These are phyloP conservation scores for Populus hybrid DNA, from an alignment of 441 rosid species.

Conservation along the genomic window DNA sequence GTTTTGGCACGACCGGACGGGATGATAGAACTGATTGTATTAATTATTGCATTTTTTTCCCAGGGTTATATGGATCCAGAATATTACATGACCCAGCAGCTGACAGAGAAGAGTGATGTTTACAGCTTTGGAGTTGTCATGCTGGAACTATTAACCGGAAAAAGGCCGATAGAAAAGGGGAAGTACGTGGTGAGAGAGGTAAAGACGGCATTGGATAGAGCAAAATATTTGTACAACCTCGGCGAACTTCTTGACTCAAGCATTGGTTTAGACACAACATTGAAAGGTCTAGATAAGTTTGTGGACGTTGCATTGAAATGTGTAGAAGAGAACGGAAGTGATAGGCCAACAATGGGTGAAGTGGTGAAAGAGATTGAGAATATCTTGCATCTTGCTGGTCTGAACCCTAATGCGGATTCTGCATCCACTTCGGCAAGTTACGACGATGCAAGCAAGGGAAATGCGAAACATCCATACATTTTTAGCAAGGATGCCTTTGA, in stretches of 20 bases:
- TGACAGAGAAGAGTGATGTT: slow-evolving; percentile 92
- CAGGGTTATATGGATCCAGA: slow-evolving; percentile 90
- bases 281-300: slow-evolving; percentile 55
- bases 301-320: slow-evolving; percentile 70
- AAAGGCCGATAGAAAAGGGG: slow-evolving; percentile 65
- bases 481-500: slow-evolving; percentile 34
- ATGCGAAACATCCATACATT: slow-evolving; percentile 25
- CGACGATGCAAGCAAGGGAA: slow-evolving; percentile 30
- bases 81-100: slow-evolving; percentile 77
- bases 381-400: slow-evolving; percentile 57
- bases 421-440: slow-evolving; percentile 51
- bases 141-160: slow-evolving; percentile 62
- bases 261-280: slow-evolving; percentile 36
- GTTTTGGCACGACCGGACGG: neutral
- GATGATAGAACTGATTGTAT: neutral
- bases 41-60: neutral
- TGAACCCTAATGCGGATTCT: slow-evolving; percentile 63
- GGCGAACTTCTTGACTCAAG: slow-evolving; percentile 52
- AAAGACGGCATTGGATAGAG: slow-evolving; percentile 45
- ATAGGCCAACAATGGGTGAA: slow-evolving; percentile 73
- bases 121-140: slow-evolving; percentile 81
- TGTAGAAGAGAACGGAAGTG: slow-evolving; percentile 54
- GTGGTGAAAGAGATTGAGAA: slow-evolving; percentile 74
- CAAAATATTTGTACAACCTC: slow-evolving; percentile 56
- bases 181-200: slow-evolving; percentile 74